These are phyloP conservation scores for Acacia melanoxylon DNA, from an alignment of 306 rosid genomes.

Conservation along the genomic window DNA sequence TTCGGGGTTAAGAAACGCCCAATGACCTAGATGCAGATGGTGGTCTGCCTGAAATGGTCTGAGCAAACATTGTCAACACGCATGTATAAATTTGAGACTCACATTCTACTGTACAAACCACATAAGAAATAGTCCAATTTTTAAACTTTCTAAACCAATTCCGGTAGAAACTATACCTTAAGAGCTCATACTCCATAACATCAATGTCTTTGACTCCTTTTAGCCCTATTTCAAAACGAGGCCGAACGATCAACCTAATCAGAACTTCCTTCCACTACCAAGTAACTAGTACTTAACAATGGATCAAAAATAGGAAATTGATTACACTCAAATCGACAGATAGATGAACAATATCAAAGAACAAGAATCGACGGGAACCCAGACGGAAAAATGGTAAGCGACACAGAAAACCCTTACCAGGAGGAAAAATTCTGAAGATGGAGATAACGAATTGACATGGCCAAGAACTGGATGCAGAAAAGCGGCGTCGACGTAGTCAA, in stretches of 20 bases:
- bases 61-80: no score
- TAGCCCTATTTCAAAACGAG: neutral
- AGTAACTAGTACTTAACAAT: neutral
- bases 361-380: neutral
- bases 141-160: neutral
- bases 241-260: neutral
- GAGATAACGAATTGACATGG: conserved; percentile 53
- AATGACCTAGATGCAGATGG: no score
- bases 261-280: neutral
- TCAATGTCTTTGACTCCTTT: neutral
- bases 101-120: no score
- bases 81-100: no score
- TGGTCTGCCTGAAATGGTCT: no score
- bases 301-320: conserved; percentile 19
- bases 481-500: neutral
- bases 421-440: conserved; percentile 49
- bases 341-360: neutral
- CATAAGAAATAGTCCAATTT: no score
- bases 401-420: conserved; percentile 40
- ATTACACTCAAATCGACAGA: conserved; percentile 20
- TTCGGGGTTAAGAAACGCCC: no score
- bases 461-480: neutral
- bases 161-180: neutral
- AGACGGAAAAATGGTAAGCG: neutral
- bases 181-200: neutral